These are phyloP conservation scores for Cercospora berteroae DNA, from an alignment of 2,329 filamentous ascomycete genomes.

Conservation along the genomic window DNA sequence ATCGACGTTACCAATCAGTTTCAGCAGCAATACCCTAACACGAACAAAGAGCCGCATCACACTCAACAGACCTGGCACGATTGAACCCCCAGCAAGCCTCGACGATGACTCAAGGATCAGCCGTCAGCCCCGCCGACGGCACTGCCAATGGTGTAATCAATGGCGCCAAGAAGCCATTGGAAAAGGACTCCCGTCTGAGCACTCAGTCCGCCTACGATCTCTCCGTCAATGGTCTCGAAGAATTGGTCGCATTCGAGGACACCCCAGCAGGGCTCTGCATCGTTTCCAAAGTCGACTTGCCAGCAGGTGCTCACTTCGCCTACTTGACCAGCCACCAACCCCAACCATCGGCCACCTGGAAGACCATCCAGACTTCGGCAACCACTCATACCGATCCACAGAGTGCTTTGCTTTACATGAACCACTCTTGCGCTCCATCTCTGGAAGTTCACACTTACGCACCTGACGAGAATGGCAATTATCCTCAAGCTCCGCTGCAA, in stretches of 20 bases:
- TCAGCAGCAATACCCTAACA: too few species aligned
- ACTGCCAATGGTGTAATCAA: conserved; percentile 16
- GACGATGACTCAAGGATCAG: conserved; percentile 17
- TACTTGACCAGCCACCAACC: conserved; percentile 50
- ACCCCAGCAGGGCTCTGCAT: conserved; percentile 45
- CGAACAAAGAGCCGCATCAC: too few species aligned
- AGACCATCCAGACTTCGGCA: conserved; percentile 52
- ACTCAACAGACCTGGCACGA: too few species aligned
- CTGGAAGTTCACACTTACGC: conserved; percentile 53
- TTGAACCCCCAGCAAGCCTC: not conserved
- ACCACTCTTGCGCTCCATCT: conserved; percentile 54
- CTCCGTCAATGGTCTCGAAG: conserved; percentile 38
- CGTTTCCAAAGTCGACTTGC: conserved; percentile 50
- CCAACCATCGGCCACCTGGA: conserved; percentile 47
- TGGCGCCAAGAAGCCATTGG: conserved; percentile 13
- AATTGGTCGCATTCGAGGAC: conserved; percentile 41
- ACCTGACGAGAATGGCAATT: conserved; percentile 29
- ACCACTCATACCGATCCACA: conserved; percentile 57
- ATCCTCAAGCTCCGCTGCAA: conserved; percentile 26
- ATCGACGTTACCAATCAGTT: not conserved
- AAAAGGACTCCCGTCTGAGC: conserved; percentile 11
- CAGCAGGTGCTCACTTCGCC: conserved; percentile 51
- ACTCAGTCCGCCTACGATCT: conserved; percentile 25
- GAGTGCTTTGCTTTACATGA: conserved; percentile 57
- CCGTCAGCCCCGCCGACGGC: conserved; percentile 10